phyloP scores from a whole-genome alignment of 148 eudicot species.

The Rheum nobile region DNA sequence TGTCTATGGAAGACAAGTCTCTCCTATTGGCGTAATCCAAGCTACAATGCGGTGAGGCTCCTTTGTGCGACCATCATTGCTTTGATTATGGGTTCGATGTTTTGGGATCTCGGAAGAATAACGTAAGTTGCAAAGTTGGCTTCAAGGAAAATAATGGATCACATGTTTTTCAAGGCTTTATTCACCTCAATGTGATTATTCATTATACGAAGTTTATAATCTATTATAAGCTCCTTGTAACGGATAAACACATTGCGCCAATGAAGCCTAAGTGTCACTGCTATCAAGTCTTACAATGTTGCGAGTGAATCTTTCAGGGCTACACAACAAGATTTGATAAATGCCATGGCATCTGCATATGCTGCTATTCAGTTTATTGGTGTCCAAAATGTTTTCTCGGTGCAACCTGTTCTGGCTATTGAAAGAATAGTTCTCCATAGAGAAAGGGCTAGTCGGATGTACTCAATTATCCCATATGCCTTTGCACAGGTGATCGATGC shows the following conservation, averaged over 20 bases:
- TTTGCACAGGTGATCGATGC: constrained; percentile 8
- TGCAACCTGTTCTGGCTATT: background rate
- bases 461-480: background rate
- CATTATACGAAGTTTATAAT: too few species aligned
- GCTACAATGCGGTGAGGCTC: background rate
- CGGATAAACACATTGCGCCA: too few species aligned
- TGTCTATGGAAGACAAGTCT: constrained; percentile 3
- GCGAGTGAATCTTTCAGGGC: background rate
- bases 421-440: constrained; percentile 2
- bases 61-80: background rate
- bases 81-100: background rate
- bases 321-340: background rate
- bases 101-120: constrained; percentile 1
- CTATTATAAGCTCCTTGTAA: too few species aligned
- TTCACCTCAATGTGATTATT: too few species aligned
- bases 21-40: constrained; percentile 6
- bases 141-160: too few species aligned
- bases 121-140: too few species aligned
- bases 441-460: constrained; percentile 3
- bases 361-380: background rate
- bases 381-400: background rate
- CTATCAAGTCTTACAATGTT: too few species aligned
- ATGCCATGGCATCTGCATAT: constrained; percentile 2
- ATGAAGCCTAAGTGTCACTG: too few species aligned
- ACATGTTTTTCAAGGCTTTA: too few species aligned